Evolutionary conservation across 345 rosid genomes (phyloP), one percentile per base, ranked within the genome.

Genomic region (Turnera subulata): DNA sequence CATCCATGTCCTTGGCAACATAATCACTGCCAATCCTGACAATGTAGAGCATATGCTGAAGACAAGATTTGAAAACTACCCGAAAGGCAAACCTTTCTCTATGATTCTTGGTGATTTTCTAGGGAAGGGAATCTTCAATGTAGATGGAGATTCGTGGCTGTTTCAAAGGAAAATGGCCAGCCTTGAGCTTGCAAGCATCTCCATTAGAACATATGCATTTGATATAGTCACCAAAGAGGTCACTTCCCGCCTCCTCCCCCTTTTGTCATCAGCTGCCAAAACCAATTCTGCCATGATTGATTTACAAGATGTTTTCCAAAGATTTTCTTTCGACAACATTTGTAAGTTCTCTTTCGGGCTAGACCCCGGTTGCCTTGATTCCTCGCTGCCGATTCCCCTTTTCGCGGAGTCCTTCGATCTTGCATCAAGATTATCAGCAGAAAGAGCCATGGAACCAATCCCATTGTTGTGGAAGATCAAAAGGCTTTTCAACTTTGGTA

Each of bases 81-180:
- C 96, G 0, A 88, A 88, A 61, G 92, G 96, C 35, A 88, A 85
- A 61, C 84, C 79, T 26, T 88, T 88, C 80, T 84, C 92, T 13
- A 53, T 61, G 5, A 88, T 88, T 56, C 65, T 88, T 23, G 92
- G 91, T 1, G 92, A 88, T 59, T 76, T 88, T n/a, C 71, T 88
- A 0, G 96, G 96, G 42, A 85, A 70, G 9, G 96, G 96, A 1
- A 88, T 88, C 6, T 88, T 88, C 74, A 88, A 88, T 46, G 88
- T 86, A 4, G 96, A 88, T 6, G 96, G 96, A 0, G 84, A 83
- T 6, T 44, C 67, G 43, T 88, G 96, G 96, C 67, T 59, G 43
- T 85, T 88, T 20, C 96, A 88, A 55, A 72, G 78, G 35, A 80
- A 81, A 47, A 72, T 88, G 76, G 86, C 89, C 0, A 85, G 77